Conservation (phyloP, 2,329 filamentous ascomycete genomes). For the Alternaria angustiovoidea region DNA sequence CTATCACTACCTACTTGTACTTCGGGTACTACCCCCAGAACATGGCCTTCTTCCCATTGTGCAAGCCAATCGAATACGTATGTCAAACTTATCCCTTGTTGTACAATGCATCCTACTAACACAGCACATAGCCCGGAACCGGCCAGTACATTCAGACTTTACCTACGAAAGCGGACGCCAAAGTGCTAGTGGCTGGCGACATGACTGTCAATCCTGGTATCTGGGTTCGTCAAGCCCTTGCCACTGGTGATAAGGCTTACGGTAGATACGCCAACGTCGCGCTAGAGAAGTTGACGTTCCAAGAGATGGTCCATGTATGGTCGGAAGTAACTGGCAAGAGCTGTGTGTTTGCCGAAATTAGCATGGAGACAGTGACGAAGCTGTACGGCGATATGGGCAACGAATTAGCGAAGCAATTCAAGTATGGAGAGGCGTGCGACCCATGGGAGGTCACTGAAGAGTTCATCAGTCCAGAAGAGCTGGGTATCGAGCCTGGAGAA, state of each 20-base stretch:
- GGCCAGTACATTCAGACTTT: slow-evolving; percentile 36
- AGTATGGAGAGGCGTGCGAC: slow-evolving; percentile 38
- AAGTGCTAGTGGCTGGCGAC: slow-evolving; percentile 37
- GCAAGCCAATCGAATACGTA: slow-evolving; percentile 37
- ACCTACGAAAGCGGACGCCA: slow-evolving; percentile 35
- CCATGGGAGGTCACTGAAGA: slow-evolving; percentile 35
- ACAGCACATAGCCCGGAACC: slow-evolving; percentile 7
- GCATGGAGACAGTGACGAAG: slow-evolving; percentile 17
- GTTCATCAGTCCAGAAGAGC: slow-evolving; percentile 33
- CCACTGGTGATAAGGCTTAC: slow-evolving; percentile 25
- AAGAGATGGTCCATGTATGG: slow-evolving; percentile 37
- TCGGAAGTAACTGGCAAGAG: slow-evolving; percentile 40
- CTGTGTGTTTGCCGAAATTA: slow-evolving; percentile 32
- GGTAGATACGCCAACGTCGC: slow-evolving; percentile 38
- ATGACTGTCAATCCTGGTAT: slow-evolving; percentile 39
- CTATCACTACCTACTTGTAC: slow-evolving; percentile 40
- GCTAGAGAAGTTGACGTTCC: slow-evolving; percentile 36
- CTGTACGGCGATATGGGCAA: slow-evolving; percentile 33
- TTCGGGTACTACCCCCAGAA: slow-evolving; percentile 44
- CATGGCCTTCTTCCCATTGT: slow-evolving; percentile 38
- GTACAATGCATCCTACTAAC: too few relatives aligned
- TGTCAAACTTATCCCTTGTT: background rate
- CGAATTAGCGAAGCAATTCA: slow-evolving; percentile 37
- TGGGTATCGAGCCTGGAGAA: slow-evolving; percentile 35
- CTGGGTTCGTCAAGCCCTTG: slow-evolving; percentile 40